These are phyloP conservation scores for Skeletonema tropicum DNA, from an alignment of 108 stramenopile genomes.

Conservation along the genomic window DNA sequence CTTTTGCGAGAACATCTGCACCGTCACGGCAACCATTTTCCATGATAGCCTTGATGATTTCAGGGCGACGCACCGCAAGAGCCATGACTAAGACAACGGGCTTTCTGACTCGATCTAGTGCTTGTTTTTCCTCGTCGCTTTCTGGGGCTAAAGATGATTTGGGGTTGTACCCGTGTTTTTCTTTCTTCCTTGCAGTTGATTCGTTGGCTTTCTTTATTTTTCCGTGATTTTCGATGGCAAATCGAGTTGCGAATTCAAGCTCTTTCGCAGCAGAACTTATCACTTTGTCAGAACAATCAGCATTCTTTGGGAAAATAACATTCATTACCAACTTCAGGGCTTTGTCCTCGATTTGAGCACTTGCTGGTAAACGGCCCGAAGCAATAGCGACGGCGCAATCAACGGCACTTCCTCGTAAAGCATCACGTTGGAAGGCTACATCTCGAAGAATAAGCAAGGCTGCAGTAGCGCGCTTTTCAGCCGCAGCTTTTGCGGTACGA, in stretches of 20 bases:
- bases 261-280: constrained; percentile 72
- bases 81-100: constrained; percentile 85
- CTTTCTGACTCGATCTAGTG: constrained; percentile 68
- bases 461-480: constrained; percentile 85
- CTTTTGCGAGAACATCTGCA: constrained; percentile 79
- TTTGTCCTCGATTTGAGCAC: constrained; percentile 72
- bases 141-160: constrained; percentile 29
- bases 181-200: constrained; percentile 47
- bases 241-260: constrained; percentile 55
- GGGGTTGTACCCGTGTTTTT: constrained; percentile 39
- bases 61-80: constrained; percentile 74
- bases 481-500: constrained; percentile 80
- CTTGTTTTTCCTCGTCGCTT: constrained; percentile 79
- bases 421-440: constrained; percentile 70
- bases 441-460: constrained; percentile 80
- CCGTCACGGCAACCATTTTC: constrained; percentile 59
- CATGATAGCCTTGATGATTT: constrained; percentile 77
- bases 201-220: constrained; percentile 53
- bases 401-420: constrained; percentile 57
- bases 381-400: constrained; percentile 79
- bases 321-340: constrained; percentile 89
- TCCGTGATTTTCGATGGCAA: constrained; percentile 61
- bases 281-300: constrained; percentile 60
- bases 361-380: constrained; percentile 73
- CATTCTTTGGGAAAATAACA: constrained; percentile 73